phyloP scores from a whole-genome alignment of 441 rosid species.

The California macrophylla region DNA sequence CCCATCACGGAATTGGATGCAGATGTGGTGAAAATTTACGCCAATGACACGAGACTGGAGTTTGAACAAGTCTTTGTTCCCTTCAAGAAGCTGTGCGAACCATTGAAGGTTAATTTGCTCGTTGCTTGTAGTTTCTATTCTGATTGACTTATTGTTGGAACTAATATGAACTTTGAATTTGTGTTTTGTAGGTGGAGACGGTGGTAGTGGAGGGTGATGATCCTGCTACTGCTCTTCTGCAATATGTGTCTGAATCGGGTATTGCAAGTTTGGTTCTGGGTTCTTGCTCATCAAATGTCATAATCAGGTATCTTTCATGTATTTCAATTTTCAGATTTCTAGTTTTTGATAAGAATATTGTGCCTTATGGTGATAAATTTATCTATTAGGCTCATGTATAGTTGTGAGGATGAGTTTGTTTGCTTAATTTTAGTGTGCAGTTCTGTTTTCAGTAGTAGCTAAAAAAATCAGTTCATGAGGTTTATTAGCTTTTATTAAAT shows the following conservation, averaged over 20 bases:
- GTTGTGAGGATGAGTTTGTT: neutral
- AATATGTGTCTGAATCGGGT: slow-evolving; percentile 36
- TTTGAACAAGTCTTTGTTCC: slow-evolving; percentile 42
- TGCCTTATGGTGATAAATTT: neutral
- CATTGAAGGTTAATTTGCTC: slow-evolving; percentile 22
- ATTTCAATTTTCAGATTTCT: neutral
- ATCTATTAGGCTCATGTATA: too few relatives aligned
- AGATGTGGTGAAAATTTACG: slow-evolving; percentile 52
- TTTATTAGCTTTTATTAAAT: neutral
- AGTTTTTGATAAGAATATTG: neutral
- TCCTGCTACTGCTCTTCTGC: slow-evolving; percentile 55
- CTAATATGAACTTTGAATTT: neutral
- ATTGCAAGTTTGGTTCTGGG: slow-evolving; percentile 60
- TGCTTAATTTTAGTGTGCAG: neutral
- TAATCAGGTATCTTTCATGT: slow-evolving; percentile 36
- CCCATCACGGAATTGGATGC: slow-evolving; percentile 57
- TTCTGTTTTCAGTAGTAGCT: neutral
- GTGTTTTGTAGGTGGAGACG: slow-evolving; percentile 44
- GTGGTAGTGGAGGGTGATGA: slow-evolving; percentile 54
- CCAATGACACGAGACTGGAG: slow-evolving; percentile 47
- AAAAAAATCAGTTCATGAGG: neutral
- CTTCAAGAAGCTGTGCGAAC: slow-evolving; percentile 48
- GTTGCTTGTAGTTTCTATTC: neutral
- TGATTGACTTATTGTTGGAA: slow-evolving; percentile 5
- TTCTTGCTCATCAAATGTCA: slow-evolving; percentile 41